Percentiles rank a stretch among this genome's conserved stretches.
Conservation (phyloP, 2,329 filamentous ascomycete genomes). For the Coniella lustricola region DNA sequence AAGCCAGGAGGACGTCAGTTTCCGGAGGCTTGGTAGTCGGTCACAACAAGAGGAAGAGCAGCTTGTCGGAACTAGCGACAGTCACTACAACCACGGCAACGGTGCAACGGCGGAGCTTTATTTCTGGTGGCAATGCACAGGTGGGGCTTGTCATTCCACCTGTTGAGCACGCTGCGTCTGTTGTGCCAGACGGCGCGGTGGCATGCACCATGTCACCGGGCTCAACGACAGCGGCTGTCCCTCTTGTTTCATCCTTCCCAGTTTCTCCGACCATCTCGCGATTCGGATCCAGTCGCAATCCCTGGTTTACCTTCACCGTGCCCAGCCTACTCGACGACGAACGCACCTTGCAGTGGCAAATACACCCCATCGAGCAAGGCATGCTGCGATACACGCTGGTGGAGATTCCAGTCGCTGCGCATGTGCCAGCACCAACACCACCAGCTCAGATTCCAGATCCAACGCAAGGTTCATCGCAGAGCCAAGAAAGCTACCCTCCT, state of each 20-base stretch:
- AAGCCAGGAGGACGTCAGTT: constrained; percentile 3
- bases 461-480: background rate
- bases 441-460: background rate
- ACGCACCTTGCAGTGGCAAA: constrained; percentile 16
- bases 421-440: background rate
- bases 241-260: constrained; percentile 1
- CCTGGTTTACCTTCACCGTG: constrained; percentile 16
- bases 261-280: constrained; percentile 2
- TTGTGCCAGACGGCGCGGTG: constrained; percentile 1
- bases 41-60: background rate
- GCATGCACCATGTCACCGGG: constrained; percentile 6
- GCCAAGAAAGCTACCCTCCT: background rate
- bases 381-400: constrained; percentile 15
- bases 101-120: constrained; percentile 6
- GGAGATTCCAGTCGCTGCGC: constrained; percentile 1
- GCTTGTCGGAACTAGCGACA: background rate
- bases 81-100: constrained; percentile 1
- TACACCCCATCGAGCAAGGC: constrained; percentile 15
- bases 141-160: constrained; percentile 10
- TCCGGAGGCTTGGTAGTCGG: background rate
- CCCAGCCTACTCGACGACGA: constrained; percentile 7
- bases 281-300: constrained; percentile 12
- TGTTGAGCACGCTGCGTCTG: background rate
- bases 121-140: constrained; percentile 9
- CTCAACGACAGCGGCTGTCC: constrained; percentile 5